Evolutionary conservation across 2,329 filamentous ascomycete species (phyloP), one percentile per base, ranked within the genome.

Genomic region (Venturia carpophila): DNA sequence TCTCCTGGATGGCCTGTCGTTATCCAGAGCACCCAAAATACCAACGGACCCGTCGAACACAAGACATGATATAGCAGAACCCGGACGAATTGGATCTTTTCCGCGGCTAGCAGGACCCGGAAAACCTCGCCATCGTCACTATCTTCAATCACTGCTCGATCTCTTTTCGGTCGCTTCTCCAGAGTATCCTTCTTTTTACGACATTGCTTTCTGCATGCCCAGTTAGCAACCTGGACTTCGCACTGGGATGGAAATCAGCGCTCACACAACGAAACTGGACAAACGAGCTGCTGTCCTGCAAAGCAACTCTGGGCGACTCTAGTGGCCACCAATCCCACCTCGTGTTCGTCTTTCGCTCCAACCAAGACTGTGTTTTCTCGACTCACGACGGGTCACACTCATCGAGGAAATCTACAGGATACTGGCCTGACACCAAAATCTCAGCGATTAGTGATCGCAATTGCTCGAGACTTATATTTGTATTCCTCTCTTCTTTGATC

Each of bases 21-120:
- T 15, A 62, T 27, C 60, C 60, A 62, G 19, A 62, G 15, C 5
- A 43, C 21, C 60, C 60, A 62, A 15, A 62, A 62, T 27, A 27
- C 60, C 13, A 62, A 2, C 17, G 60, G 60, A 9, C 17, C 60
- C 17, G 15, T 45, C 60, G 21, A 27, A 10, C 13, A 21, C 37
- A 45, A 15, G 24, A 62, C 7, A n/a, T 43, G 34, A 13, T 62
- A 62, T 30, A 62, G 3, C 5, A 27, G 15, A 5, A 62, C 17
- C 24, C 34, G 15, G 6, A 62, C 6, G 21, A 45, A 41, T 30
- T 39, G 41, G 21, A 62, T 62, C 34, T 43, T 17, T 17, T 62
- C 60, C 17, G 21, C 19, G 24, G 60, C 60, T 3, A 41, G 17
- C 6, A 62, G 37, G 1, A 37, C 60, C 60, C 60, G 43, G 21